A percentile compares a stretch with the other conserved stretches of the same genome.
phyloP scores from a whole-genome alignment of 495 filamentous ascomycete genomes.

The Baudoinia panamericana region DNA sequence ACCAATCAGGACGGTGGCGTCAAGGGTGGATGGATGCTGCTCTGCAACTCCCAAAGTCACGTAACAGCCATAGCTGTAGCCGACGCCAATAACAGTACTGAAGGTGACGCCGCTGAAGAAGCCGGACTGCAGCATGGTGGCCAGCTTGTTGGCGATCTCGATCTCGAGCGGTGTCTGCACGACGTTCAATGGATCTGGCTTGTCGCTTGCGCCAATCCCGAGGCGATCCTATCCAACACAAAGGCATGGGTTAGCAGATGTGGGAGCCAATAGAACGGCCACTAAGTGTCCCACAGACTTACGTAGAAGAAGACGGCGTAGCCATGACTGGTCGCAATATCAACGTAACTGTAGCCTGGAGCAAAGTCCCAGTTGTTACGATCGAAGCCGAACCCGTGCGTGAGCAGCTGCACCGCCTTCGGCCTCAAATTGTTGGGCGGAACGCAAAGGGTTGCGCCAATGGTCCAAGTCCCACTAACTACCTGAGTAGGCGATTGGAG shows the following conservation, averaged over 20 bases:
- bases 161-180: conserved; percentile 31
- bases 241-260: too few species aligned
- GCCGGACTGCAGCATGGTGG: conserved; percentile 23
- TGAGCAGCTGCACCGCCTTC: conserved; percentile 24
- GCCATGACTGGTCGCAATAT: conserved; percentile 26
- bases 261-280: too few species aligned
- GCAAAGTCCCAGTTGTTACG: conserved; percentile 27
- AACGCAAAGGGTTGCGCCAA: conserved; percentile 25
- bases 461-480: conserved; percentile 15
- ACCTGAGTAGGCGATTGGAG: too few species aligned
- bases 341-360: conserved; percentile 28
- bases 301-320: conserved; percentile 34
- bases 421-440: conserved; percentile 13
- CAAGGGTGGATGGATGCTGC: conserved; percentile 25
- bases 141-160: conserved; percentile 30
- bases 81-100: conserved; percentile 30
- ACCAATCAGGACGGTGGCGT: conserved; percentile 27
- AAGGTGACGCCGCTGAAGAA: conserved; percentile 20
- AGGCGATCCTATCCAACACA: too few species aligned
- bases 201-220: conserved; percentile 28
- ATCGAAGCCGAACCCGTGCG: conserved; percentile 24
- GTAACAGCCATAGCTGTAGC: conserved; percentile 30
- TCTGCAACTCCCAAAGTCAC: conserved; percentile 21
- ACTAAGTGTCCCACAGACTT: too few species aligned
- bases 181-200: conserved; percentile 29